These are phyloP conservation scores for Candida tetrigidarum DNA, from an alignment of 1,139 yeast genomes.

Conservation along the genomic window DNA sequence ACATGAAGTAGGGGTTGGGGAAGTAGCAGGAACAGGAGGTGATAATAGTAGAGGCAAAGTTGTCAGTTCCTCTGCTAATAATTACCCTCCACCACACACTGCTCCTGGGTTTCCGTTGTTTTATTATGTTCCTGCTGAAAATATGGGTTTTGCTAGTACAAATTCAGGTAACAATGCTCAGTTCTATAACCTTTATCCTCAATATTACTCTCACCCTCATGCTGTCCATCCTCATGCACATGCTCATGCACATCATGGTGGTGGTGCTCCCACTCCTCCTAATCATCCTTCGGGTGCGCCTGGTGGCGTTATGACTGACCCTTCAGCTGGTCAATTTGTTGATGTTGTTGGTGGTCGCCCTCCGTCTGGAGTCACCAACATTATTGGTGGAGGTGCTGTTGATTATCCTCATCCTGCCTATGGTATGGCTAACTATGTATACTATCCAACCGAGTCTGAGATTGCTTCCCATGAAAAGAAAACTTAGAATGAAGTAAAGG, in stretches of 20 bases:
- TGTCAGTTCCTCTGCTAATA: background rate
- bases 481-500: constrained; percentile 3
- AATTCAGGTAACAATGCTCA: constrained; percentile 10
- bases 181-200: constrained; percentile 25
- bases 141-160: constrained; percentile 11
- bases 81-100: constrained; percentile 8
- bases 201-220: constrained; percentile 14
- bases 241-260: too few species aligned
- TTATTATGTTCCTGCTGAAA: constrained; percentile 26
- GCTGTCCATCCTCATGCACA: background rate
- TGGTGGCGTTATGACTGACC: background rate
- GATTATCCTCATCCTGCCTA: constrained; percentile 12
- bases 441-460: constrained; percentile 19
- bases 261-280: background rate
- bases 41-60: constrained; percentile 3
- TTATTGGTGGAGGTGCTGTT: constrained; percentile 2
- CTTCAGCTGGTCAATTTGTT: background rate
- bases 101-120: constrained; percentile 22
- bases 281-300: background rate
- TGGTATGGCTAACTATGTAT: constrained; percentile 17
- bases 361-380: constrained; percentile 4
- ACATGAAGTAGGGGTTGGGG: background rate
- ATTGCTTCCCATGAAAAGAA: constrained; percentile 16
- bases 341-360: constrained; percentile 6
- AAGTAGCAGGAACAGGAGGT: background rate